Evolutionary conservation across 441 rosid genomes (phyloP).

Genomic region (Jatropha multifida): DNA sequence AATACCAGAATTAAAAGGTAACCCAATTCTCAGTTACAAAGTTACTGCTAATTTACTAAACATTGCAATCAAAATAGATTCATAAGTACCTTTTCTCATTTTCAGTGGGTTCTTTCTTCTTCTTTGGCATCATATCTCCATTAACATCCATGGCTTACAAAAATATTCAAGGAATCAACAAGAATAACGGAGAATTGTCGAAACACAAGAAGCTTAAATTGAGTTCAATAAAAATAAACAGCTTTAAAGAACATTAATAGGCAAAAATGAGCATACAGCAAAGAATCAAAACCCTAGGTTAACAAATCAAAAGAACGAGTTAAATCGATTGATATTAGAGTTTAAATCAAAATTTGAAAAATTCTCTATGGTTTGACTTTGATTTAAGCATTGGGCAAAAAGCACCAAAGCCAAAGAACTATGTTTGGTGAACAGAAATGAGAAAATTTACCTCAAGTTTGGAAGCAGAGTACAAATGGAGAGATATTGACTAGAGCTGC

Average conservation of each 20-base stretch:
- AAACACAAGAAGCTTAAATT: background rate
- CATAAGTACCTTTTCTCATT: conserved; percentile 52
- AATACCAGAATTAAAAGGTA: background rate
- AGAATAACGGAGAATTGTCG: background rate
- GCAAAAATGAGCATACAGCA: no score
- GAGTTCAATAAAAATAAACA: background rate
- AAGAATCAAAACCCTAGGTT: background rate
- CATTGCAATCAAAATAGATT: background rate
- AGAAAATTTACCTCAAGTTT: no score
- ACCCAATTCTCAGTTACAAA: conserved; percentile 1
- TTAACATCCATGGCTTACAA: conserved; percentile 42
- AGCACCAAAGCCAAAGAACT: no score
- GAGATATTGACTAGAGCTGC: no score
- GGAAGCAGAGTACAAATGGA: no score
- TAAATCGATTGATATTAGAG: background rate
- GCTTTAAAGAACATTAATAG: no score
- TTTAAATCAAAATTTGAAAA: background rate
- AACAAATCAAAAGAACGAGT: background rate
- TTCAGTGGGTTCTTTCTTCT: conserved; percentile 65
- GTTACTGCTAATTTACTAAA: background rate
- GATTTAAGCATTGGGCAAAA: no score
- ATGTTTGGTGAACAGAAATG: no score
- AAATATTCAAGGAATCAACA: background rate
- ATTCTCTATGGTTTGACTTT: background rate
- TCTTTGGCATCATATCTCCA: conserved; percentile 43